Evolutionary conservation across 2,329 filamentous ascomycete genomes (phyloP).

Genomic region (Cladosporium sp.): DNA sequence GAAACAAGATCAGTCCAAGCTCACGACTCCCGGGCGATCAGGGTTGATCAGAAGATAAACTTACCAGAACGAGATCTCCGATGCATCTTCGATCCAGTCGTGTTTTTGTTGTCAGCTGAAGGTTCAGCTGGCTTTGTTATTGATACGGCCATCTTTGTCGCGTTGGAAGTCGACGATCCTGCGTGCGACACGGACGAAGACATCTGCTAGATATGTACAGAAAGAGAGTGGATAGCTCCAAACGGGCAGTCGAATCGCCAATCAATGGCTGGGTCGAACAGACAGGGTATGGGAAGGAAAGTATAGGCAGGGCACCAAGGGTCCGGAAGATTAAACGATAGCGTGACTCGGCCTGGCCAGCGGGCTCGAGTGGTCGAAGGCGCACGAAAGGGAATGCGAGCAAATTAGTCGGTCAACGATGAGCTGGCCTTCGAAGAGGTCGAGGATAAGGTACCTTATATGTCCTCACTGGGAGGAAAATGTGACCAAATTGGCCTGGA

Average conservation of each 20-base stretch:
- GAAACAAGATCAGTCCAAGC: constrained; percentile 32
- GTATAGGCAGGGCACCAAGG: constrained; percentile 25
- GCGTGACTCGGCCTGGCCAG: constrained; percentile 45
- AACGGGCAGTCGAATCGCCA: constrained; percentile 19
- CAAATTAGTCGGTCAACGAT: constrained; percentile 46
- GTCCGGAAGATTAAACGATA: constrained; percentile 38
- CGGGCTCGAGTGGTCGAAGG: constrained; percentile 37
- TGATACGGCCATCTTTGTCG: constrained; percentile 47
- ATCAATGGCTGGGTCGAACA: constrained; percentile 24
- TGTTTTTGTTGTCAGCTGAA: constrained; percentile 49
- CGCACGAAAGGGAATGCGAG: constrained; percentile 32
- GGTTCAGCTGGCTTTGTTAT: constrained; percentile 36
- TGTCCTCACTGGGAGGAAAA: constrained; percentile 41
- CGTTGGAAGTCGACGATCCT: constrained; percentile 37
- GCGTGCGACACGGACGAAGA: constrained; percentile 41
- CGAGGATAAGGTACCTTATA: constrained; percentile 43
- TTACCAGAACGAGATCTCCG: constrained; percentile 90
- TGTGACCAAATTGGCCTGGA: constrained; percentile 31
- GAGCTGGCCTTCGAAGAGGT: constrained; percentile 31
- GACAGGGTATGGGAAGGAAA: constrained; percentile 26
- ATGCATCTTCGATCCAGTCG: constrained; percentile 76
- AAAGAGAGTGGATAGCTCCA: constrained; percentile 23
- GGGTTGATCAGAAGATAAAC: constrained; percentile 34
- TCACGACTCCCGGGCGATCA: constrained; percentile 2
- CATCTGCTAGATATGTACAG: constrained; percentile 42